Evolutionary conservation across 2,329 filamentous ascomycete genomes (phyloP), one percentile per base, ranked within the genome.

Genomic region (Fusarium luffae): DNA sequence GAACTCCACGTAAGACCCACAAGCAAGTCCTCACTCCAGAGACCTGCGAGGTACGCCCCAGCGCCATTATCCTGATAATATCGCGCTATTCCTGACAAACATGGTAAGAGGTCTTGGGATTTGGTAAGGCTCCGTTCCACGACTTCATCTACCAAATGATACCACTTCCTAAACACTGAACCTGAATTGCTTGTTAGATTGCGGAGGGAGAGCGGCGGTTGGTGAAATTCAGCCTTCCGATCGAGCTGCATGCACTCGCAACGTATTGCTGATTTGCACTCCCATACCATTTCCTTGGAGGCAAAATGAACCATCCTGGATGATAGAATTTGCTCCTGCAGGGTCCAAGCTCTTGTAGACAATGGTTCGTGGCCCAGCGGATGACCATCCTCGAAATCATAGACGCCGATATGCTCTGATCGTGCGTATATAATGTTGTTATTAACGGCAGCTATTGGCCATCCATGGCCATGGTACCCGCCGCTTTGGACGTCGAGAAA

Each of bases 151-250:
- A 23, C 6, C 41, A 43, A 3, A 4, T 1, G 2, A 23, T 14
- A 21, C 41, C 41, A 43, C 4, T 0, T 23, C 21, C 19, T 23
- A 4, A 43, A 43, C 7, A 7, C 12, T 27, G 43, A 2, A 44
- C 5, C 1, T 3, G 16, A 18, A 18, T 0, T 10, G 10, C 7
- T 4, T 0, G n/a, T 14, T 10, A 16, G 23, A 10, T 2, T 13
- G 1, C 23, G 42, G 2, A n/a, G 14, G 21, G 42, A 25, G 2
- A n/a, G n/a, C n/a, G n/a, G n/a, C n/a, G n/a, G n/a, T n/a, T n/a
- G n/a, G n/a, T n/a, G n/a, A n/a, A n/a, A n/a, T n/a, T n/a, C n/a
- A n/a, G n/a, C n/a, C n/a, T n/a, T n/a, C 27, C 27, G 42, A 16
- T 44, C 42, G 1, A 25, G 1, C 10, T 44, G 4, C 42, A 18